Evolutionary conservation across 768 basidiomycete genomes (phyloP), one percentile per base, ranked within the genome.

Genomic region (Vishniacozyma victoriae): DNA sequence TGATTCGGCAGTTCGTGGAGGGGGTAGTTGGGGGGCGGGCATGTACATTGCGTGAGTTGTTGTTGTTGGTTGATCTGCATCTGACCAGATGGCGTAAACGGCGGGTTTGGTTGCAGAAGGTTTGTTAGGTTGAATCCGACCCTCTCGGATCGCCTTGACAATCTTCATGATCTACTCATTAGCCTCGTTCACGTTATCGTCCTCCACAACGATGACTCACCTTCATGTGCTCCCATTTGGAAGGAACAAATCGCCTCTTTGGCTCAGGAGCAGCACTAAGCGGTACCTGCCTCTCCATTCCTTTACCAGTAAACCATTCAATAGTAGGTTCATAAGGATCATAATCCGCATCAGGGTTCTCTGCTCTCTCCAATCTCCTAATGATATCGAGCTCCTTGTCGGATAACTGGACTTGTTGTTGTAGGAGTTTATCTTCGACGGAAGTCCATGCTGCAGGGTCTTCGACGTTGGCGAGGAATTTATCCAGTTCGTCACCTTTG

Each of bases 211-310:
- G 14, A n/a, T 14, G n/a, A 6, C 69, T 45, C 62, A 89, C 92
- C 81, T 99, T 99, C 78, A 95, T 84, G 74, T 95, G 96, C 75
- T 97, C 95, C 95, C 95, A 99, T 76, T 92, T 97, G 74, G 89
- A 93, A 13, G 92, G 89, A 12, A 96, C 79, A 83, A 92, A 99
- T 39, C 95, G 80, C 45, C 89, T 80, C 74, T 99, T 99, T 16
- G 95, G 95, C 69, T 97, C 91, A 2, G 91, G 88, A 22, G 86
- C 86, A 24, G 82, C 82, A 11, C 85, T 87, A 13, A 99, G 72
- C 19, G 95, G 95, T 90, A 91, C 96, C 18, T 84, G 74, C 74
- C 92, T 88, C 66, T 95, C 87, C 65, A 89, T 91, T 12, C 90
- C 90, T 72, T 89, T 86, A 3, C 88, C 89, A 11, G 93, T 93